phyloP scores from a whole-genome alignment of 768 basidiomycete genomes.

The Podaxis sp. region DNA sequence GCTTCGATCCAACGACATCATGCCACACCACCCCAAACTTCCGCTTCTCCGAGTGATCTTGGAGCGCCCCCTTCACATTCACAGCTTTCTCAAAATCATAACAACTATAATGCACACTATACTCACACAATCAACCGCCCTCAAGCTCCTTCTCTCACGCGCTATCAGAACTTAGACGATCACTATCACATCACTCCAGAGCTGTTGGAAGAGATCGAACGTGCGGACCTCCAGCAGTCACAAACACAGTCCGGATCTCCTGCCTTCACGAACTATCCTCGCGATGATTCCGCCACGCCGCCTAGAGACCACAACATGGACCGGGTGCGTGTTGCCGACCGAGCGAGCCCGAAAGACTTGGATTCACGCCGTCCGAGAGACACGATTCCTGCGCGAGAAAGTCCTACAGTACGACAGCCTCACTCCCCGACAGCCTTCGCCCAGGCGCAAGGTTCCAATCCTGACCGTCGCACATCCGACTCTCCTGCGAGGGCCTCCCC shows the following conservation, averaged over 20 bases:
- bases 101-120: conserved; percentile 44
- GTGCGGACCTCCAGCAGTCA: conserved; percentile 62
- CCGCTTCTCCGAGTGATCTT: conserved; percentile 1
- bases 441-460: conserved; percentile 44
- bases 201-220: conserved; percentile 69
- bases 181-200: conserved; percentile 70
- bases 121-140: conserved; percentile 65
- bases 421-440: conserved; percentile 32
- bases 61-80: conserved; percentile 27
- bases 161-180: conserved; percentile 53
- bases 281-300: conserved; percentile 39
- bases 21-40: conserved; percentile 23
- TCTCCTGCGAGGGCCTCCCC: conserved; percentile 49
- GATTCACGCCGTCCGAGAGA: conserved; percentile 38
- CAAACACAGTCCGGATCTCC: conserved; percentile 41
- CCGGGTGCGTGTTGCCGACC: conserved; percentile 49
- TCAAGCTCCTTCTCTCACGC: conserved; percentile 53
- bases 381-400: conserved; percentile 43
- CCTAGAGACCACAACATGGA: conserved; percentile 55
- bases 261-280: conserved; percentile 27
- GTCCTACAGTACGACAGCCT: conserved; percentile 44
- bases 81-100: conserved; percentile 29
- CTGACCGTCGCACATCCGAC: conserved; percentile 44
- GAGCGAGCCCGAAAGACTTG: conserved; percentile 54
- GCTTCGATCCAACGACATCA: conserved; percentile 46